Base-by-base conservation (phyloP, 192 early-diverging fungal species). In the Backusella parvicylindrica region DNA sequence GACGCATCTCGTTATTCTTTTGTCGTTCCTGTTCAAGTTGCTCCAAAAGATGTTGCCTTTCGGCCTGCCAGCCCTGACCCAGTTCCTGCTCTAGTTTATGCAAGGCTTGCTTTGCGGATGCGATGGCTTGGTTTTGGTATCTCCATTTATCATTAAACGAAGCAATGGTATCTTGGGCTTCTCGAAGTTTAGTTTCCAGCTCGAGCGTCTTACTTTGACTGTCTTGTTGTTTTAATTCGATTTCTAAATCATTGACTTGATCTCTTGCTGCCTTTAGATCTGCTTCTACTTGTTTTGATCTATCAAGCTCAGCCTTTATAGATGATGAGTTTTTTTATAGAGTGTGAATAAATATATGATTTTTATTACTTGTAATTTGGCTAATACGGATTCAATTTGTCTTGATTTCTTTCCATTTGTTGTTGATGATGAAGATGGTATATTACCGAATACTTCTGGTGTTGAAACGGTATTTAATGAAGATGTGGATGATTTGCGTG, bases 111-210 rank as follows among this genome's bases (percentile, higher is more conserved):
- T 76, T 75, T 18, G 79, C 79, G 2, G 74, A 67, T 68, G 26
- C 36, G 33, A 80, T 72, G 21, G 79, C 71, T 47, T 41, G 65
- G 40, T 73, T 71, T 37, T 80, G 79, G 3, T 70, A 32, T 18
- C 67, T 70, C 43, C 49, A 71, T 68, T 80, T 80, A 37, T 76
- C 66, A 7, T 43, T 66, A 80, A 73, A 75, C 0, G 65, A 30
- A 12, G 64, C 47, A 8, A 72, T 35, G 40, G 75, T 70, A 0
- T 32, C 40, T 31, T 75, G 31, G 7, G 70, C 47, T 32, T 80
- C 40, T 28, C 65, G 30, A 32, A 75, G 21, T 36, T 73, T 70
- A 4, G 69, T 31, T 33, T 73, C 65, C 9, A 80, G 38, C 3
- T 50, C 71, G 37, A 68, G 64, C 71, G n/a, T 23, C 35, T 38